A percentile compares a stretch with the other conserved stretches of the same genome.
Conservation (phyloP, 495 filamentous ascomycete species). For the Xylaria palmicola region DNA sequence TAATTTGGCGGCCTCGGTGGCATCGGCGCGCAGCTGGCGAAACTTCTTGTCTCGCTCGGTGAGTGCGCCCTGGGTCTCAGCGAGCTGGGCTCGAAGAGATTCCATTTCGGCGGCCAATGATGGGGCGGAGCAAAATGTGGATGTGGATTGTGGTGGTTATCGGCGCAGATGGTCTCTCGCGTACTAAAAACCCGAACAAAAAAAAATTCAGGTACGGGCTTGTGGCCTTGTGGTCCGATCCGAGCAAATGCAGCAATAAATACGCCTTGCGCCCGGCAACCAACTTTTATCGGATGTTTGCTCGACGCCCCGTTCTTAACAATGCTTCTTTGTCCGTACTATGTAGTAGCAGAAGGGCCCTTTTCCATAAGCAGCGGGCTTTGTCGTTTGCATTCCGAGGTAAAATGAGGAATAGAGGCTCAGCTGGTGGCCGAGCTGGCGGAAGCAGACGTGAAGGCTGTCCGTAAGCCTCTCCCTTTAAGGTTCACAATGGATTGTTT, state of each 20-base stretch:
- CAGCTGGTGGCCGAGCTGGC: neutral
- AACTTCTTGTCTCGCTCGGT: conserved; percentile 20
- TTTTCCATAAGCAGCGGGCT: conserved; percentile 13
- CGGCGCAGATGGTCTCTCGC: neutral
- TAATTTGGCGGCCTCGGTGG: neutral
- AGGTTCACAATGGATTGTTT: too few relatives aligned
- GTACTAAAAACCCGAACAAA: neutral
- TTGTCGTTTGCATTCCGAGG: conserved; percentile 11
- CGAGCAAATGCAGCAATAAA: conserved; percentile 11
- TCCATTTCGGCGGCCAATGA: conserved; percentile 20
- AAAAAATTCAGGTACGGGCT: too few relatives aligned
- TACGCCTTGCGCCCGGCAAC: neutral
- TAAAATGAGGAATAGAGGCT: neutral
- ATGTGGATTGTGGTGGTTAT: neutral
- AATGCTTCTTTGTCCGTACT: conserved; percentile 5
- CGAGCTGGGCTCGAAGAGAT: conserved; percentile 25
- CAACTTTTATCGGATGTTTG: neutral
- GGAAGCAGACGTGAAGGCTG: too few relatives aligned
- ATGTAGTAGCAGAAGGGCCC: neutral
- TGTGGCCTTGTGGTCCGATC: neutral
- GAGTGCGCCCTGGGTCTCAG: conserved; percentile 27
- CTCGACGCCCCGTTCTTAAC: neutral
- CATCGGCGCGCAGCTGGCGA: conserved; percentile 20
- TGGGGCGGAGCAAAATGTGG: neutral
- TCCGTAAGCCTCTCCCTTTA: too few relatives aligned